Evolutionary conservation across 2,329 filamentous ascomycete species (phyloP).

Genomic region (Aspergillus brasiliensis): DNA sequence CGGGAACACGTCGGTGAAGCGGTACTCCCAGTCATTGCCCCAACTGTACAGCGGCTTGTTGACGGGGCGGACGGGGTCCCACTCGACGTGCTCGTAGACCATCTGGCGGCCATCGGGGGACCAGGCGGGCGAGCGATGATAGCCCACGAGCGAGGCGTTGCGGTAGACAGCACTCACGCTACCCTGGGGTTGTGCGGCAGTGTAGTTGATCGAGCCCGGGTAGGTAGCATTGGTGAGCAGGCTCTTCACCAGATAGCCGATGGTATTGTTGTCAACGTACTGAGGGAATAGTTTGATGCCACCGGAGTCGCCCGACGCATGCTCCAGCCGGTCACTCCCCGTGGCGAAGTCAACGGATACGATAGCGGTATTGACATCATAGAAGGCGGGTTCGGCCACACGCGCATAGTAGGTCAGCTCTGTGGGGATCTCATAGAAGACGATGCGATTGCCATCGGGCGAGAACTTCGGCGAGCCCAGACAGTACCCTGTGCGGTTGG

Average conservation of each 20-base stretch:
- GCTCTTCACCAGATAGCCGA: neutral
- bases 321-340: slow-evolving; percentile 27
- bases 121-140: slow-evolving; percentile 29
- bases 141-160: neutral
- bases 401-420: slow-evolving; percentile 45
- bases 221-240: slow-evolving; percentile 1
- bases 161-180: neutral
- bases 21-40: slow-evolving; percentile 46
- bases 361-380: slow-evolving; percentile 1
- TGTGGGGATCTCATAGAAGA: slow-evolving; percentile 45
- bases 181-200: neutral
- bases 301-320: neutral
- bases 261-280: neutral
- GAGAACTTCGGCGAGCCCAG: slow-evolving; percentile 45
- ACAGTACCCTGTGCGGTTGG: slow-evolving; percentile 36
- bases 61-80: slow-evolving; percentile 22
- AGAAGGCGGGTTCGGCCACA: slow-evolving; percentile 22
- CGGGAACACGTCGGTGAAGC: slow-evolving; percentile 49
- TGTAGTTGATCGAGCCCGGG: neutral
- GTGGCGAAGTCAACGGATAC: slow-evolving; percentile 42
- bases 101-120: slow-evolving; percentile 36
- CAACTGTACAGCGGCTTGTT: slow-evolving; percentile 41
- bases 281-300: neutral
- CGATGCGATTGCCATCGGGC: slow-evolving; percentile 37
- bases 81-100: slow-evolving; percentile 30